These are phyloP conservation scores for Bombardia bombarda DNA, from an alignment of 495 filamentous ascomycete species.

Conservation along the genomic window DNA sequence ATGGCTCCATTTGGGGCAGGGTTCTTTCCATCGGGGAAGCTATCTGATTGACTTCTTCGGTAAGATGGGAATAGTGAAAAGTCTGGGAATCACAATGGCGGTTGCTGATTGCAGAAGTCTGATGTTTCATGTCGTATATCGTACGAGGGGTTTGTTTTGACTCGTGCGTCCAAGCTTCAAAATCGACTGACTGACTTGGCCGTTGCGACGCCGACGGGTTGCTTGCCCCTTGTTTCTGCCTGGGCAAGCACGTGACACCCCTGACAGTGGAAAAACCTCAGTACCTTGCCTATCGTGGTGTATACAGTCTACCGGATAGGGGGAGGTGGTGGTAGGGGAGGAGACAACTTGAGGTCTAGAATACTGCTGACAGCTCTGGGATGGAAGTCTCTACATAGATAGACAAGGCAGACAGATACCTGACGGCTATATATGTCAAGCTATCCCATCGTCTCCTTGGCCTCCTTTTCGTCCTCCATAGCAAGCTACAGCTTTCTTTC, in stretches of 20 bases:
- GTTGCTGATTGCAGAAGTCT: background rate
- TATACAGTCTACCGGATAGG: too few relatives aligned
- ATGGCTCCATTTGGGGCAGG: conserved; percentile 18
- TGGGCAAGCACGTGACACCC: conserved; percentile 18
- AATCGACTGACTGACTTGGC: background rate
- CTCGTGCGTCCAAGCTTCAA: conserved; percentile 2
- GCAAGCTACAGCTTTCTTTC: background rate
- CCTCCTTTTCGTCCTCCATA: background rate
- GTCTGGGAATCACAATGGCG: too few relatives aligned
- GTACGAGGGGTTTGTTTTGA: conserved; percentile 12
- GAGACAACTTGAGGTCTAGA: background rate
- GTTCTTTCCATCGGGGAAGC: too few relatives aligned
- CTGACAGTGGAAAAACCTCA: too few relatives aligned
- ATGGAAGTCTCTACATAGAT: background rate
- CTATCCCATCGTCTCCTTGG: background rate
- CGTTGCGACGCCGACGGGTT: too few relatives aligned
- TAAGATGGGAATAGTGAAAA: too few relatives aligned
- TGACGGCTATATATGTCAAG: background rate
- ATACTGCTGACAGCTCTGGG: background rate
- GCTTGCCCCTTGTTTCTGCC: background rate
- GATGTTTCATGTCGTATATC: conserved; percentile 7
- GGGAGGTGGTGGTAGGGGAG: too few relatives aligned
- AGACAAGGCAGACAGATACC: background rate
- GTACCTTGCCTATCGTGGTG: too few relatives aligned
- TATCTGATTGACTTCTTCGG: too few relatives aligned